phyloP scores from a whole-genome alignment of 2,329 filamentous ascomycete genomes.

The Ophiostoma australiae region DNA sequence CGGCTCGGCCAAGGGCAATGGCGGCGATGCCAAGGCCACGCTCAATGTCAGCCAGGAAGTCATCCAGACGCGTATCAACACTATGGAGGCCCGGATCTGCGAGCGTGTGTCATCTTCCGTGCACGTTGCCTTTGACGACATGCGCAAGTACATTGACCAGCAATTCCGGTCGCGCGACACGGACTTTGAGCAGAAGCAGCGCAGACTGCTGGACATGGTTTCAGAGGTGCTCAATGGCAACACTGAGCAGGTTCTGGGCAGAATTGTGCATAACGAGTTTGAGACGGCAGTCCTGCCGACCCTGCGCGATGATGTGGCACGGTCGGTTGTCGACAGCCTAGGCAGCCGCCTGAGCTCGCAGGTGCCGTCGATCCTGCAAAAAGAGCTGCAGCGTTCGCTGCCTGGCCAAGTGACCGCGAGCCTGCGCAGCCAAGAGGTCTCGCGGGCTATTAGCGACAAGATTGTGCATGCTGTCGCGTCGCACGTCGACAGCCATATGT shows the following conservation, averaged over 20 bases:
- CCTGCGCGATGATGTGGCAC: slow-evolving; percentile 61
- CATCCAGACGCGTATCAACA: slow-evolving; percentile 50
- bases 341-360: slow-evolving; percentile 61
- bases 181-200: slow-evolving; percentile 50
- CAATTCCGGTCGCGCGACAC: slow-evolving; percentile 54
- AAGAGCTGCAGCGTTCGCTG: slow-evolving; percentile 66
- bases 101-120: slow-evolving; percentile 47
- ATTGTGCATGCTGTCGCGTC: slow-evolving; percentile 62
- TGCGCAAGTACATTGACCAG: slow-evolving; percentile 47
- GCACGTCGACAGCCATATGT: slow-evolving; percentile 65
- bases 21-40: slow-evolving; percentile 17
- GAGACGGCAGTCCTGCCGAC: slow-evolving; percentile 70
- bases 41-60: slow-evolving; percentile 37
- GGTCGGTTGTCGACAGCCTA: slow-evolving; percentile 67
- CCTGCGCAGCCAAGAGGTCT: slow-evolving; percentile 67
- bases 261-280: slow-evolving; percentile 72
- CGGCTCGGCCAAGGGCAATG: neutral
- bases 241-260: slow-evolving; percentile 66
- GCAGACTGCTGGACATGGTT: slow-evolving; percentile 53
- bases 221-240: slow-evolving; percentile 58
- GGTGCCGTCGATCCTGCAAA: slow-evolving; percentile 61
- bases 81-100: slow-evolving; percentile 50
- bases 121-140: slow-evolving; percentile 47
- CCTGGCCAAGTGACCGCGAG: slow-evolving; percentile 63
- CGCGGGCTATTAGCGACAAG: slow-evolving; percentile 67